These are phyloP conservation scores for Penicillium occitanis DNA, from an alignment of 2,329 filamentous ascomycete genomes.

Conservation along the genomic window DNA sequence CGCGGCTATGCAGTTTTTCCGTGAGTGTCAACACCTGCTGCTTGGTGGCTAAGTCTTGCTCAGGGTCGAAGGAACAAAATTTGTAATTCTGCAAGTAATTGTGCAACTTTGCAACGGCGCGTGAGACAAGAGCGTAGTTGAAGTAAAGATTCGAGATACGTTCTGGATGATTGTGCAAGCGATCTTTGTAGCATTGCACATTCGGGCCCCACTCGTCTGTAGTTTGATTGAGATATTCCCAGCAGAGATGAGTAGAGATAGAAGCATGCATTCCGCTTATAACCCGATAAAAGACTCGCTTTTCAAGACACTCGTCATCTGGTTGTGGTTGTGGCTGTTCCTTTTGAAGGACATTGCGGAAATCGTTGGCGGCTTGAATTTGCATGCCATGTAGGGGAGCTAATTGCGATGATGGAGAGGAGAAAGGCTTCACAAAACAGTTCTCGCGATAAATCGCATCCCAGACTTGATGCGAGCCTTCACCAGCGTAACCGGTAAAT, in stretches of 20 bases:
- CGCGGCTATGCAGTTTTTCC: constrained; percentile 63
- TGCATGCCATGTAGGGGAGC: constrained; percentile 43
- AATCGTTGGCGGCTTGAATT: constrained; percentile 57
- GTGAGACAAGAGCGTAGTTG: constrained; percentile 94
- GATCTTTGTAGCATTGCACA: constrained; percentile 78
- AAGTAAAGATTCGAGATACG: constrained; percentile 98
- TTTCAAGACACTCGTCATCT: constrained; percentile 93
- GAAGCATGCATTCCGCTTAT: constrained; percentile 98
- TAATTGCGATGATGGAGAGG: constrained; percentile 30
- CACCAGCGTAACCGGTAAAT: constrained; percentile 89
- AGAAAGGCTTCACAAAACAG: constrained; percentile 67
- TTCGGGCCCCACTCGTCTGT: constrained; percentile 94
- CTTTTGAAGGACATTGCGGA: constrained; percentile 59
- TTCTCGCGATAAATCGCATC: constrained; percentile 96
- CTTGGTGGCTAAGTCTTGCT: constrained; percentile 76
- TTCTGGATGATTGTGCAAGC: constrained; percentile 83
- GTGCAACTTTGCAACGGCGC: constrained; percentile 85
- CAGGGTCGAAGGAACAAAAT: constrained; percentile 83
- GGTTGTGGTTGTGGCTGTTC: constrained; percentile 35
- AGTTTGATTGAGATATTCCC: constrained; percentile 92
- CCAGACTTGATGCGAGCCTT: constrained; percentile 87
- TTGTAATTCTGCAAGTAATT: constrained; percentile 80
- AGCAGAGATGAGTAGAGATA: constrained; percentile 94
- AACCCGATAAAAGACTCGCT: constrained; percentile 95
- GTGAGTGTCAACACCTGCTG: constrained; percentile 77